phyloP scores from a whole-genome alignment of 805 yeast species.

The Priceomyces carsonii region DNA sequence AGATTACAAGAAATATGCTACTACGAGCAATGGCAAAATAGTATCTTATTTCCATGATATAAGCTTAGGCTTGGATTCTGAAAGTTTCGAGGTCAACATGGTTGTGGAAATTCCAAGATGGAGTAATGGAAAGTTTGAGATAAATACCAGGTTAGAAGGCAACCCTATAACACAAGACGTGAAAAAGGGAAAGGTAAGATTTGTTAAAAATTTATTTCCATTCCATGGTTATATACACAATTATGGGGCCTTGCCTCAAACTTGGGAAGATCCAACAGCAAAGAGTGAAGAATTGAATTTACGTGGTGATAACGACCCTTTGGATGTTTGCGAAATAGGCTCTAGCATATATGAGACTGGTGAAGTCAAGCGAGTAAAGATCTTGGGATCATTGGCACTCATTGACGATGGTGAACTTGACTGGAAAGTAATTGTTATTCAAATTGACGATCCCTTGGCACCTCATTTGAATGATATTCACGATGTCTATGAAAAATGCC shows the following conservation, averaged over 20 bases:
- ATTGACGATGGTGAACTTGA: slow-evolving; percentile 91
- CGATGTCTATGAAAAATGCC: slow-evolving; percentile 86
- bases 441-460: slow-evolving; percentile 82
- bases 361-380: slow-evolving; percentile 83
- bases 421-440: slow-evolving; percentile 91
- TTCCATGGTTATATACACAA: slow-evolving; percentile 83
- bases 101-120: slow-evolving; percentile 57
- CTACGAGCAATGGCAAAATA: slow-evolving; percentile 43
- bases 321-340: slow-evolving; percentile 85
- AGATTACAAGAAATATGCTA: slow-evolving; percentile 44
- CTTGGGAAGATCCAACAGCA: slow-evolving; percentile 94
- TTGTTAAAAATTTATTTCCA: slow-evolving; percentile 78
- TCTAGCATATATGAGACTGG: slow-evolving; percentile 65
- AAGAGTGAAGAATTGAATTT: slow-evolving; percentile 42
- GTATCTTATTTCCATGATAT: slow-evolving; percentile 75
- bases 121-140: slow-evolving; percentile 84
- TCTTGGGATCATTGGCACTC: slow-evolving; percentile 90
- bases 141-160: slow-evolving; percentile 53
- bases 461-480: slow-evolving; percentile 83
- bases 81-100: slow-evolving; percentile 43
- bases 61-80: slow-evolving; percentile 52
- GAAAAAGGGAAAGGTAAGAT: slow-evolving; percentile 73
- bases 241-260: slow-evolving; percentile 88
- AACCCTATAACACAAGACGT: slow-evolving; percentile 84
- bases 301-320: slow-evolving; percentile 48